These are phyloP conservation scores for Eucalyptus virginea DNA, from an alignment of 345 rosid genomes.

Conservation along the genomic window DNA sequence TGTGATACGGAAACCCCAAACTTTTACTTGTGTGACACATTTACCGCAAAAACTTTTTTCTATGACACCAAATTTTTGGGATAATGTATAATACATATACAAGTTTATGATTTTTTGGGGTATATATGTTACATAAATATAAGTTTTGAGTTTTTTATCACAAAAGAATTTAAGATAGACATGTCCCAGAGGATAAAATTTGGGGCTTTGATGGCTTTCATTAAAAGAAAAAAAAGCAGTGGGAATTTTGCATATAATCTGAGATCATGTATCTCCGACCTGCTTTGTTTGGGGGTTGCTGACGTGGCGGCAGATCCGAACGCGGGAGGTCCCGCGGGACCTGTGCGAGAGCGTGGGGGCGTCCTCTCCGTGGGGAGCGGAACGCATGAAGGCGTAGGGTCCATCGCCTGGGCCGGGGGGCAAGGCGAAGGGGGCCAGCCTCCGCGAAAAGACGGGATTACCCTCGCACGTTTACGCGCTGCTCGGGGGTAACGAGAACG, in stretches of 20 bases:
- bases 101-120: too few species aligned
- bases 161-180: too few species aligned
- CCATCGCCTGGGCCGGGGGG: neutral
- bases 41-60: fast-evolving
- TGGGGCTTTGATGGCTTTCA: too few species aligned
- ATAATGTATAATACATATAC: too few species aligned
- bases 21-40: fast-evolving
- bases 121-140: fast-evolving
- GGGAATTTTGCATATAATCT: too few species aligned
- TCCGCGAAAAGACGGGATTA: neutral
- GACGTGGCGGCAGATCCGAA: neutral
- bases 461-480: neutral
- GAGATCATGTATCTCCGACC: too few species aligned
- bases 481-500: neutral
- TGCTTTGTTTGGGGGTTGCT: neutral
- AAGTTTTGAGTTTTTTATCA: too few species aligned
- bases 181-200: too few species aligned
- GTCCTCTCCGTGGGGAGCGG: neutral
- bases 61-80: too few species aligned
- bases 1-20: fast-evolving
- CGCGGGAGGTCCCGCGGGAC: neutral
- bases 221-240: too few species aligned
- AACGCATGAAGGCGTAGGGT: neutral
- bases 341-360: neutral
- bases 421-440: neutral